Evolutionary conservation across 2,329 filamentous ascomycete species (phyloP).

Genomic region (Diaporthe ampelina): DNA sequence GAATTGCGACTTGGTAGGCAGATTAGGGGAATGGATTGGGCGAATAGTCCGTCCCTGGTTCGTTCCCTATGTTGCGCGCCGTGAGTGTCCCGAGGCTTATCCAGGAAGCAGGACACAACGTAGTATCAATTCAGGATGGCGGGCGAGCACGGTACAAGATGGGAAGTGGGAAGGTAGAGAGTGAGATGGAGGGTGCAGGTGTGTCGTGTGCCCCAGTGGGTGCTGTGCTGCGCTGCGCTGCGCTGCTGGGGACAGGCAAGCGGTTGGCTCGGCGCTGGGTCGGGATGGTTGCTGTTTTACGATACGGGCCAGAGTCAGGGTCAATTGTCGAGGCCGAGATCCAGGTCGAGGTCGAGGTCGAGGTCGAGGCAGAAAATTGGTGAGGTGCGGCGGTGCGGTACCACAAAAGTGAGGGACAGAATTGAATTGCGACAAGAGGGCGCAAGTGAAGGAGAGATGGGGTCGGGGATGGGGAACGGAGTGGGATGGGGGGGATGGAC

Average conservation of each 20-base stretch:
- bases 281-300: neutral
- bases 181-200: constrained; percentile 28
- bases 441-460: constrained; percentile 36
- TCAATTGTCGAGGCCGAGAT: constrained; percentile 26
- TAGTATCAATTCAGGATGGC: neutral
- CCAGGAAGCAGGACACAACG: constrained; percentile 13
- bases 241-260: constrained; percentile 11
- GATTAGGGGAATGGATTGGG: constrained; percentile 38
- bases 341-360: constrained; percentile 17
- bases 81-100: constrained; percentile 19
- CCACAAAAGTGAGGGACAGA: constrained; percentile 37
- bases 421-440: constrained; percentile 39
- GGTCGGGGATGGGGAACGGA: constrained; percentile 15
- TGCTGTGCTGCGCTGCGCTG: constrained; percentile 19
- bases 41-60: constrained; percentile 28
- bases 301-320: constrained; percentile 11
- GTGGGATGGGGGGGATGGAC: neutral
- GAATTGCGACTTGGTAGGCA: constrained; percentile 32
- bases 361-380: constrained; percentile 35
- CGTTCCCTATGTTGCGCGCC: constrained; percentile 25
- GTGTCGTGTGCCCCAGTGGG: constrained; percentile 35
- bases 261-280: constrained; percentile 23
- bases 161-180: constrained; percentile 6
- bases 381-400: constrained; percentile 23
- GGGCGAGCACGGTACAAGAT: constrained; percentile 1